Percentiles rank a stretch among this genome's conserved stretches.
These are phyloP conservation scores for Volutella citrinella DNA, from an alignment of 2,329 filamentous ascomycete species.

Conservation along the genomic window DNA sequence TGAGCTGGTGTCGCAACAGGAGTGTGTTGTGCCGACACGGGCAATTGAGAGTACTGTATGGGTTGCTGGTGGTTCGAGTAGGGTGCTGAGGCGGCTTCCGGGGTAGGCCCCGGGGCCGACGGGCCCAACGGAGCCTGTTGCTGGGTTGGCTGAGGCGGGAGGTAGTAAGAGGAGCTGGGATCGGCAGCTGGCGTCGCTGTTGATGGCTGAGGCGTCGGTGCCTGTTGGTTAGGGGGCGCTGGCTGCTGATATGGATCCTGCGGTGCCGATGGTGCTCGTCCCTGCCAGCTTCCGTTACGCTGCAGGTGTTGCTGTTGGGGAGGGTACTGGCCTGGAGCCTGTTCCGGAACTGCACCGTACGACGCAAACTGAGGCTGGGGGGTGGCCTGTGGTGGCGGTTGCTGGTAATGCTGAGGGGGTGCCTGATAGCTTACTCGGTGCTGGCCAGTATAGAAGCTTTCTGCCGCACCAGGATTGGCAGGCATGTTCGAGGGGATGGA, in stretches of 20 bases:
- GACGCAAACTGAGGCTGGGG: slow-evolving; percentile 37
- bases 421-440: slow-evolving; percentile 49
- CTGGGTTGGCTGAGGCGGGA: slow-evolving; percentile 38
- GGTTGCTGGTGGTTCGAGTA: slow-evolving; percentile 52
- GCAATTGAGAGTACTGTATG: slow-evolving; percentile 43
- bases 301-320: slow-evolving; percentile 46
- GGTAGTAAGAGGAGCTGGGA: slow-evolving; percentile 57
- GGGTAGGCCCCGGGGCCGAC: slow-evolving; percentile 35
- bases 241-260: slow-evolving; percentile 29
- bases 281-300: slow-evolving; percentile 51
- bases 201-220: slow-evolving; percentile 29
- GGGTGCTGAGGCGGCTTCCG: slow-evolving; percentile 45
- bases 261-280: slow-evolving; percentile 36
- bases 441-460: slow-evolving; percentile 80
- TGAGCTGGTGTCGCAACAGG: slow-evolving; percentile 27
- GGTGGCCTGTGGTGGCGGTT: slow-evolving; percentile 29
- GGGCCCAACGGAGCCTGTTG: slow-evolving; percentile 33
- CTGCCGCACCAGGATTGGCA: slow-evolving; percentile 53
- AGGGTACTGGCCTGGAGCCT: slow-evolving; percentile 42
- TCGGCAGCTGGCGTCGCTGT: slow-evolving; percentile 38
- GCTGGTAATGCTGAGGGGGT: slow-evolving; percentile 40
- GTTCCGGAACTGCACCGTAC: slow-evolving; percentile 40
- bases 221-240: slow-evolving; percentile 19
- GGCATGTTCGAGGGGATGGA: slow-evolving; percentile 57
- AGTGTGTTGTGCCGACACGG: slow-evolving; percentile 30